phyloP scores from a whole-genome alignment of 2,329 filamentous ascomycete species.

The Monilinia aucupariae region DNA sequence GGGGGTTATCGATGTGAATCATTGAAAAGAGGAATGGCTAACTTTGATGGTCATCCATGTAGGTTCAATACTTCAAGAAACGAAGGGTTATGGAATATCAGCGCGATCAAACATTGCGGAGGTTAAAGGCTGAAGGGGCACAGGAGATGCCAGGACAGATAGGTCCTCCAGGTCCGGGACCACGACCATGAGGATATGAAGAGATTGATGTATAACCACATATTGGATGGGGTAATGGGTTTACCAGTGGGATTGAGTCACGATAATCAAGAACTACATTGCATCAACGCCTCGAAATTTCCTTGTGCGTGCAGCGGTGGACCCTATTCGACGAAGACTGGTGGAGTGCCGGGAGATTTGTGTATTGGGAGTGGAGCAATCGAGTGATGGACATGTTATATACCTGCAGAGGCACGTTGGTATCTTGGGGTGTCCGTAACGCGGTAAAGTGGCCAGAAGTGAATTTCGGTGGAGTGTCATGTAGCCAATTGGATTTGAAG shows the following conservation, averaged over 20 bases:
- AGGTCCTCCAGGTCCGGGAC: conserved; percentile 19
- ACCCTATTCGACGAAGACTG: background rate
- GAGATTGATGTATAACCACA: conserved; percentile 10
- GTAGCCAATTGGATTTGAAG: background rate
- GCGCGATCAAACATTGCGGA: conserved; percentile 71
- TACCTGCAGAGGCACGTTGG: background rate
- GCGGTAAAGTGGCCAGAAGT: background rate
- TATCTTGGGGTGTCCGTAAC: background rate
- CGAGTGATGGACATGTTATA: background rate
- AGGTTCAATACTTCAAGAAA: conserved; percentile 98
- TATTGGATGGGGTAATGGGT: background rate
- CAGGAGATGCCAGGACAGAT: conserved; percentile 45
- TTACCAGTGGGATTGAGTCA: background rate
- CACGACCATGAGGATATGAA: conserved; percentile 10
- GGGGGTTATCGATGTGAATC: background rate
- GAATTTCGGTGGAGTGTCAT: background rate
- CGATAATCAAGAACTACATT: background rate
- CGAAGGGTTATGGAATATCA: conserved; percentile 88
- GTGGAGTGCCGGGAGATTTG: background rate
- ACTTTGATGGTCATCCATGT: conserved; percentile 18
- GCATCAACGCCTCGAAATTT: background rate
- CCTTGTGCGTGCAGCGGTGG: background rate
- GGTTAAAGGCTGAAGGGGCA: conserved; percentile 68
- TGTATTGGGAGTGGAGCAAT: background rate
- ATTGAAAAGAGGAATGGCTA: conserved; percentile 19